Evolutionary conservation across 495 filamentous ascomycete species (phyloP).

Genomic region (Aspergillus egyptiacus): DNA sequence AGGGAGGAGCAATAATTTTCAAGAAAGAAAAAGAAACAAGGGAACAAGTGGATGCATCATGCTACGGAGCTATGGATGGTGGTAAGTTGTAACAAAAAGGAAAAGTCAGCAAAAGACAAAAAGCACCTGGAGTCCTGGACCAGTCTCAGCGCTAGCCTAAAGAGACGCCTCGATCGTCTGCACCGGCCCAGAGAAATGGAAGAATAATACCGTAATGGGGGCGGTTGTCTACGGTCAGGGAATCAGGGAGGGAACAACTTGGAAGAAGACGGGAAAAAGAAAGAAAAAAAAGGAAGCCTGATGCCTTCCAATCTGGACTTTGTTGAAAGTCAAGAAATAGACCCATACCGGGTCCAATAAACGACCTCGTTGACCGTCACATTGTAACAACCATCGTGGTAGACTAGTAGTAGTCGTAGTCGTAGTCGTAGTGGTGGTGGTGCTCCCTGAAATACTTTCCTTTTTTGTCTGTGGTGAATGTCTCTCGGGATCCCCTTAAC

Average conservation of each 20-base stretch:
- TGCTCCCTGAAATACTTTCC: constrained; percentile 16
- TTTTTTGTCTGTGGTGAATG: constrained; percentile 4
- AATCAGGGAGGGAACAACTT: background rate
- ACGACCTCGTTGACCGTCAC: constrained; percentile 31
- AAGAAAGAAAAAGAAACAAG: too few relatives aligned
- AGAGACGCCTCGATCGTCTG: constrained; percentile 6
- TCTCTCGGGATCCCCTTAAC: background rate
- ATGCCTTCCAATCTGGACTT: too few relatives aligned
- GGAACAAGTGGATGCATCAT: constrained; percentile 39
- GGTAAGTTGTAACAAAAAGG: constrained; percentile 11
- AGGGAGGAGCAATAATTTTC: too few relatives aligned
- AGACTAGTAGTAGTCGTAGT: constrained; percentile 5
- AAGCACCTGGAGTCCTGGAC: too few relatives aligned
- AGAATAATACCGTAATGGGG: too few relatives aligned
- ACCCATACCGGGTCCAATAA: constrained; percentile 41
- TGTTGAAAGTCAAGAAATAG: constrained; percentile 23
- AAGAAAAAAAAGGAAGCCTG: too few relatives aligned
- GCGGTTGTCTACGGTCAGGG: constrained; percentile 1
- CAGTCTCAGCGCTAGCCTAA: constrained; percentile 15
- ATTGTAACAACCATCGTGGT: constrained; percentile 33
- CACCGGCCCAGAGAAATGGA: constrained; percentile 8
- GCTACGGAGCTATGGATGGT: constrained; percentile 22
- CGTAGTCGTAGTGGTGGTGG: background rate
- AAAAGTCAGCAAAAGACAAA: constrained; percentile 15
- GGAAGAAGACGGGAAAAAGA: constrained; percentile 10